Conservation (phyloP, 1,139 yeast genomes). For the Yamadazyma triangularis region DNA sequence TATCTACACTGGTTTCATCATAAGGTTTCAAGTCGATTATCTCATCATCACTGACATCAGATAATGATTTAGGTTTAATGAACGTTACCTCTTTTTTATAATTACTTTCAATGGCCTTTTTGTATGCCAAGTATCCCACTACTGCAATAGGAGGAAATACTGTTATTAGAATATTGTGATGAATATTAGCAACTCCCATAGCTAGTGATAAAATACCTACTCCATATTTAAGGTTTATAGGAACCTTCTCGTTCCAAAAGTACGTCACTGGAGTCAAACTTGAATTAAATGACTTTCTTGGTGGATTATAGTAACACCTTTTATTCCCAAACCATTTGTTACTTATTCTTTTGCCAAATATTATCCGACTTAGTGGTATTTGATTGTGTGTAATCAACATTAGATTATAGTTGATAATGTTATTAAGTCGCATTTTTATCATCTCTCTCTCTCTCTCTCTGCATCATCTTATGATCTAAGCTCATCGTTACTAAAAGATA, state of each 20-base stretch:
- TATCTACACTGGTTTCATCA: slow-evolving; percentile 29
- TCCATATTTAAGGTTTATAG: slow-evolving; percentile 26
- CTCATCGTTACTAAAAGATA: too few relatives aligned
- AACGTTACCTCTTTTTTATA: slow-evolving; percentile 14
- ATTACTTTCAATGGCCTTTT: slow-evolving; percentile 8
- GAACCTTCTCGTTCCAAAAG: slow-evolving; percentile 26
- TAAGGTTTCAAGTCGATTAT: slow-evolving; percentile 24
- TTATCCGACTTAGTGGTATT: not conserved
- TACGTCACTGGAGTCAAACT: slow-evolving; percentile 20
- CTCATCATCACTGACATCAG: slow-evolving; percentile 6
- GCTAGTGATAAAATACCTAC: slow-evolving; percentile 24
- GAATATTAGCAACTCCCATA: slow-evolving; percentile 28
- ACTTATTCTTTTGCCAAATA: not conserved
- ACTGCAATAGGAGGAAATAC: slow-evolving; percentile 34
- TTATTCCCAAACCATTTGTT: not conserved
- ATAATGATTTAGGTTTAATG: slow-evolving; percentile 8
- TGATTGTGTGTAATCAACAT: not conserved
- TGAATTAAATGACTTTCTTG: slow-evolving; percentile 29
- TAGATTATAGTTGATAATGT: too few relatives aligned
- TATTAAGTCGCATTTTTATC: too few relatives aligned
- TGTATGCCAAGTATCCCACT: slow-evolving; percentile 21
- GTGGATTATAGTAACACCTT: slow-evolving; percentile 16
- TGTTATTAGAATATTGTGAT: slow-evolving; percentile 32
- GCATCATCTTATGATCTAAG: too few relatives aligned
- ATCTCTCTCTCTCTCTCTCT: too few relatives aligned